A percentile compares a stretch with the other conserved stretches of the same genome.
Evolutionary conservation across 345 rosid genomes (phyloP).

Genomic region (Boechera retrofracta): DNA sequence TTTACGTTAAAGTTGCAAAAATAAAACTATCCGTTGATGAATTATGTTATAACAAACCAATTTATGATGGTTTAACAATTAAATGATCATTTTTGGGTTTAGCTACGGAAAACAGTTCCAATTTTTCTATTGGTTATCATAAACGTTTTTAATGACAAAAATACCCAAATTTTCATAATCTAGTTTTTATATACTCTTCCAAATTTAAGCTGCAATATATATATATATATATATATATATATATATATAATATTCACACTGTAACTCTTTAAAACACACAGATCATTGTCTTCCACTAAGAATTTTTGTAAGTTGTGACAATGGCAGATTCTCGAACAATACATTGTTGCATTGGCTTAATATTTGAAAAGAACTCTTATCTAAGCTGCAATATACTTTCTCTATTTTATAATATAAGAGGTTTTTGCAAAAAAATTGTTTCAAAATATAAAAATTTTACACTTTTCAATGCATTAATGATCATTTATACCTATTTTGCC

Average conservation of each 20-base stretch:
- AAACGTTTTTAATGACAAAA: neutral
- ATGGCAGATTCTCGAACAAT: conserved; percentile 25
- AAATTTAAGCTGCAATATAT: neutral
- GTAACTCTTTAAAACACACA: neutral
- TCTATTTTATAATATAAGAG: no score
- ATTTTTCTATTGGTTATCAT: neutral
- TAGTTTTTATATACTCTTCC: neutral
- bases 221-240: no score
- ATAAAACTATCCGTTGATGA: neutral
- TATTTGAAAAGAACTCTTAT: no score
- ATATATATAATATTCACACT: neutral
- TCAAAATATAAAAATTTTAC: no score
- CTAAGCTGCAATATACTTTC: neutral
- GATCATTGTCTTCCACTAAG: neutral
- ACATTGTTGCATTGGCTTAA: neutral
- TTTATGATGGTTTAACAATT: neutral
- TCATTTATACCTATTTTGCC: no score
- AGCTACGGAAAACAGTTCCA: neutral
- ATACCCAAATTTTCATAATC: neutral
- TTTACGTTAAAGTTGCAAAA: neutral
- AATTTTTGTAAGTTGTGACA: conserved; percentile 10
- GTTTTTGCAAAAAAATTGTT: no score
- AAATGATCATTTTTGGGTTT: neutral
- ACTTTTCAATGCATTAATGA: no score
- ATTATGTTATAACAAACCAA: neutral